These are phyloP conservation scores for Periconia digitata DNA, from an alignment of 2,329 filamentous ascomycete genomes.

Conservation along the genomic window DNA sequence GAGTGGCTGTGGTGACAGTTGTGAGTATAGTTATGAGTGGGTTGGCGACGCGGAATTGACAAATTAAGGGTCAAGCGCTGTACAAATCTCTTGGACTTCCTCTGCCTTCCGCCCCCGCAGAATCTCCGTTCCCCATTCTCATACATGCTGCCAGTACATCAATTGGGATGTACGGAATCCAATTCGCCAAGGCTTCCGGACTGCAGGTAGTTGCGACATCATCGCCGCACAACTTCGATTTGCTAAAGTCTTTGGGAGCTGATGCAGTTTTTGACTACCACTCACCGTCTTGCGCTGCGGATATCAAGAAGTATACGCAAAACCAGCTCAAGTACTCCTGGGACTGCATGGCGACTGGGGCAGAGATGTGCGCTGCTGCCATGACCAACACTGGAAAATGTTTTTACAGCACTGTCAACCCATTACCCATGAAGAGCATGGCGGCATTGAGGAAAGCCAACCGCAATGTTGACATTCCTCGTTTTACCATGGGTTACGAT, in stretches of 20 bases:
- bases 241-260: conserved; percentile 42
- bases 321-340: conserved; percentile 42
- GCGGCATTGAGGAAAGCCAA: background rate
- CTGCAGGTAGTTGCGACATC: background rate
- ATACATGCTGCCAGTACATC: conserved; percentile 57
- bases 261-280: conserved; percentile 52
- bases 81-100: conserved; percentile 49
- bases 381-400: background rate
- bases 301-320: conserved; percentile 48
- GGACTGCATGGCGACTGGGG: background rate
- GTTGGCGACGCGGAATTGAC: background rate
- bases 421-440: background rate
- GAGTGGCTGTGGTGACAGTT: conserved; percentile 55
- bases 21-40: background rate
- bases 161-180: conserved; percentile 55
- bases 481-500: conserved; percentile 47
- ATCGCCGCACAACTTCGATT: conserved; percentile 17
- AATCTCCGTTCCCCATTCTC: conserved; percentile 45
- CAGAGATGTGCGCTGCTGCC: background rate
- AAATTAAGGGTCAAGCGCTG: conserved; percentile 45
- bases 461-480: conserved; percentile 31
- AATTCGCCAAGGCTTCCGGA: conserved; percentile 33
- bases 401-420: background rate
- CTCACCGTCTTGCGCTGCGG: conserved; percentile 40
- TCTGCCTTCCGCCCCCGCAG: conserved; percentile 48